Base-by-base conservation (phyloP, 371 early-diverging fungal genomes). In the Syncephalastrum monosporum region DNA sequence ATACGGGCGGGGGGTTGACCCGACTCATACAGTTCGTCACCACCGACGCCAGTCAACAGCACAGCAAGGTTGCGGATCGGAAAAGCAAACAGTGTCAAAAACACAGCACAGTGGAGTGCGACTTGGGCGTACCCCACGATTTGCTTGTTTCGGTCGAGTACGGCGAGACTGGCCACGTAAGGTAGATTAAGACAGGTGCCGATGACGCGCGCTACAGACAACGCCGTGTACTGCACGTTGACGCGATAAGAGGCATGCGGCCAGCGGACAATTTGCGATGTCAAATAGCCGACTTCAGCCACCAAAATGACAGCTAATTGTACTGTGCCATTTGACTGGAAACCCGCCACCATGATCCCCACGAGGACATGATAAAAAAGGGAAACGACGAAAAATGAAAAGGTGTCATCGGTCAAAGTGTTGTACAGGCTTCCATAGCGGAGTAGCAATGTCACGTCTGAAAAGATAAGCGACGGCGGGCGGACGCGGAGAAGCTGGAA, bases 351-450 rank as follows among this genome's bases (percentile, higher is more conserved):
- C 75, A 77, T 72, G 8, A 63, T 65, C 14, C 75, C 71, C 17
- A 69, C 50, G 13, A 77, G 17, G 1, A 69, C 61, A 42, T 72
- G 68, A 49, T 70, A 63, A 1, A 68, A 56, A 8, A 83, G 61
- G 3, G 58, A 65, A 17, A 68, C 63, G 6, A 83, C 53, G 47
- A 79, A 82, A 57, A 82, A 81, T 14, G 71, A 63, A 15, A 71
- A 72, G 6, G 68, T 64, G 29, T 79, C 80, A 29, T 83, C 81
- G 0, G 76, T 73, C 29, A 72, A 72, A 3, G 69, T 69, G 61
- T 79, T 82, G 67, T 83, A 83, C 1, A 83, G 55, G 0, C 78
- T 64, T 4, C 82, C 82, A 25, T 72, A 81, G 12, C 79, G 76
- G 44, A 81, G 68, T 6, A 83, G 56, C 1, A 75, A 54, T 1